A percentile compares a stretch with the other conserved stretches of the same genome.
phyloP scores from a whole-genome alignment of 2,329 filamentous ascomycete species.

The Triangularia setosa region DNA sequence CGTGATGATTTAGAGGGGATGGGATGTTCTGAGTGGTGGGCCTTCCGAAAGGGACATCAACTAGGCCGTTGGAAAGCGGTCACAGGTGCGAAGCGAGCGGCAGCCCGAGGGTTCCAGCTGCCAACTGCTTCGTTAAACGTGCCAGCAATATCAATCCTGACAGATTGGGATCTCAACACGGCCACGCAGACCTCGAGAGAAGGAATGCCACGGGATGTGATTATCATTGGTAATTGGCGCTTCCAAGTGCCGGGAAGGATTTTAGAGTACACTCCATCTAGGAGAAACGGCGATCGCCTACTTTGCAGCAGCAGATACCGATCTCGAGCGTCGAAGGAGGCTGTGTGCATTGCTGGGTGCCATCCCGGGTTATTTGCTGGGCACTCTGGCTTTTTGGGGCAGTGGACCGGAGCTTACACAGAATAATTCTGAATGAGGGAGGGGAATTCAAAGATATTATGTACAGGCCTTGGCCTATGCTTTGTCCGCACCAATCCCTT shows the following conservation, averaged over 20 bases:
- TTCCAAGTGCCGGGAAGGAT: not conserved
- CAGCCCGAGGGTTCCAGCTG: slow-evolving; percentile 3
- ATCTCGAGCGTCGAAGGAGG: not conserved
- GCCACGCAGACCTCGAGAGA: not conserved
- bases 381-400: not conserved
- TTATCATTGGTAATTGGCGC: not conserved
- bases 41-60: not conserved
- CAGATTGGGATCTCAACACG: not conserved
- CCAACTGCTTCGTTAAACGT: not conserved
- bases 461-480: not conserved
- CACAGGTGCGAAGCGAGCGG: not conserved
- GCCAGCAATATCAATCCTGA: not conserved
- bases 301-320: not conserved
- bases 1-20: not conserved
- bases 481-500: not conserved
- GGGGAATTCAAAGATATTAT: not conserved
- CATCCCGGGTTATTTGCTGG: not conserved
- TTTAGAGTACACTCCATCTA: not conserved
- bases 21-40: not conserved
- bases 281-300: not conserved
- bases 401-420: not conserved
- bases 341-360: not conserved
- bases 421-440: not conserved
- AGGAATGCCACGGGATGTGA: not conserved
- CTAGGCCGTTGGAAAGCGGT: slow-evolving; percentile 4